Conservation (phyloP, 768 basidiomycete genomes). For the Kwoniella botswanensis region DNA sequence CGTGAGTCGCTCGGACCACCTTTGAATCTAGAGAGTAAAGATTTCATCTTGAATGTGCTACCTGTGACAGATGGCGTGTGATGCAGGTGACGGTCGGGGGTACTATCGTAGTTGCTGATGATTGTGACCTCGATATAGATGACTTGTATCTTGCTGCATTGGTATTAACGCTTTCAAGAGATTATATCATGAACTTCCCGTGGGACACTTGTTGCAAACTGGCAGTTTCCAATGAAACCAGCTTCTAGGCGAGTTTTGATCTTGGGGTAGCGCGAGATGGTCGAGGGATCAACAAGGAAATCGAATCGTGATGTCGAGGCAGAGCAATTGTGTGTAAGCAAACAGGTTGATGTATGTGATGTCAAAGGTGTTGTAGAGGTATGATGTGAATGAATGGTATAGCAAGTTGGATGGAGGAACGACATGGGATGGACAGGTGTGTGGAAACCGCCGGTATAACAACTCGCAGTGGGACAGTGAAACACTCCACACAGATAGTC, state of each 20-base stretch:
- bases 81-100: background rate
- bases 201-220: background rate
- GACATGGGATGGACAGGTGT: background rate
- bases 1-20: slow-evolving; percentile 10
- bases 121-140: background rate
- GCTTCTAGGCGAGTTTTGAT: background rate
- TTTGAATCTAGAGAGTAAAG: slow-evolving; percentile 21
- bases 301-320: background rate
- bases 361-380: background rate
- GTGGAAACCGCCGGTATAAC: background rate
- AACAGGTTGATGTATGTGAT: background rate
- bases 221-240: background rate
- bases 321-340: background rate
- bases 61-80: background rate
- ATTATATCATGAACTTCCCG: background rate
- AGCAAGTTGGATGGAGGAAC: background rate
- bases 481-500: background rate
- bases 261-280: background rate
- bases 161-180: background rate
- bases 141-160: background rate
- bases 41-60: slow-evolving; percentile 17
- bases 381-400: background rate
- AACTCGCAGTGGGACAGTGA: background rate
- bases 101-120: background rate
- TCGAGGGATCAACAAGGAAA: background rate